phyloP scores from a whole-genome alignment of 179 eudicot genomes.

The Vitellaria paradoxa region DNA sequence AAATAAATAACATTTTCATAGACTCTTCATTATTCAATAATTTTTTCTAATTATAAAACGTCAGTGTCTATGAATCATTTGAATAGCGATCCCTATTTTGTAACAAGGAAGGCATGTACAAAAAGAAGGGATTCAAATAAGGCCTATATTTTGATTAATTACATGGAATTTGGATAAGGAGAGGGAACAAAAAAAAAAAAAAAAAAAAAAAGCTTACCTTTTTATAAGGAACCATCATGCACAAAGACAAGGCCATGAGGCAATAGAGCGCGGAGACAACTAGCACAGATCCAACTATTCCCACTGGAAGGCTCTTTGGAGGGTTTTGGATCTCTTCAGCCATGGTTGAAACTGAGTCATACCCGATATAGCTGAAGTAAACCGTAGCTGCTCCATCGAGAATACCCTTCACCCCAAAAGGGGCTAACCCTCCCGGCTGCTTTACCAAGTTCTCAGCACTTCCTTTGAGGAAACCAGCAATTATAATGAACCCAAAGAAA shows the following conservation, averaged over 20 bases:
- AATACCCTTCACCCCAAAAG: slow-evolving; percentile 66
- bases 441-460: slow-evolving; percentile 52
- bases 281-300: slow-evolving; percentile 79
- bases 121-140: too few relatives aligned
- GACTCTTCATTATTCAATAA: too few relatives aligned
- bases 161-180: too few relatives aligned
- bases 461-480: slow-evolving; percentile 65
- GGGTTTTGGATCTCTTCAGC: slow-evolving; percentile 88
- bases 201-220: slow-evolving; percentile 19
- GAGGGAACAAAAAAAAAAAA: too few relatives aligned
- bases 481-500: slow-evolving; percentile 71
- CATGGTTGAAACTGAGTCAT: slow-evolving; percentile 89
- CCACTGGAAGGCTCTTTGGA: slow-evolving; percentile 61
- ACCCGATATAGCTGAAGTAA: slow-evolving; percentile 85
- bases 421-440: slow-evolving; percentile 55
- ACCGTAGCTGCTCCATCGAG: slow-evolving; percentile 82
- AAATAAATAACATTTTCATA: too few relatives aligned
- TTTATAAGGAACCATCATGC: slow-evolving; percentile 65
- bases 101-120: too few relatives aligned
- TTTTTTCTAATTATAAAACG: too few relatives aligned
- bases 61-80: too few relatives aligned
- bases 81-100: too few relatives aligned
- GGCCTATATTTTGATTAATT: too few relatives aligned
- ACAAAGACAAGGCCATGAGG: slow-evolving; percentile 71
- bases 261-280: slow-evolving; percentile 72